Conservation (phyloP, 345 rosid species). For the Anastatica hierochuntica region DNA sequence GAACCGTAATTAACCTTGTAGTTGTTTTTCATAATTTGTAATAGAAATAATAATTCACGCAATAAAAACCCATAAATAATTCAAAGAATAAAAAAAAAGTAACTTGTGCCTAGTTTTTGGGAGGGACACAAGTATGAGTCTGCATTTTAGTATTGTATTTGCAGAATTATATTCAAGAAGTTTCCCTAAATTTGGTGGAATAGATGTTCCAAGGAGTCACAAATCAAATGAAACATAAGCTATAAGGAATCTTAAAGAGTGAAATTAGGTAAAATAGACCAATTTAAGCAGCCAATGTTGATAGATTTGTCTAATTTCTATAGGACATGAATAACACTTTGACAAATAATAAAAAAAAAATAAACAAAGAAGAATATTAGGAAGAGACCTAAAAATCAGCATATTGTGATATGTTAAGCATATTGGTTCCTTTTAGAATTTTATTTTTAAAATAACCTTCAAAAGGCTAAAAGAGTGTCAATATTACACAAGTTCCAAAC, state of each 20-base stretch:
- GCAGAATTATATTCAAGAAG: too few relatives aligned
- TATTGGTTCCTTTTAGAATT: background rate
- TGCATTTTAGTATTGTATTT: too few relatives aligned
- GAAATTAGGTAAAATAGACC: conserved; percentile 7
- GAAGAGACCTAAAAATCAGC: conserved; percentile 19
- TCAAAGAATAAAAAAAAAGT: too few relatives aligned
- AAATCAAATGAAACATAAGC: background rate
- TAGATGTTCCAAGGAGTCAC: background rate
- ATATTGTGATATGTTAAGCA: conserved; percentile 19
- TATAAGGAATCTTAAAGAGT: conserved; percentile 7
- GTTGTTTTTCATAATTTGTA: too few relatives aligned
- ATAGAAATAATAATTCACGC: too few relatives aligned
- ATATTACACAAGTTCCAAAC: conserved; percentile 14
- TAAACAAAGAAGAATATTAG: conserved; percentile 8
- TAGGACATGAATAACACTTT: conserved; percentile 6
- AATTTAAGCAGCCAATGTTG: conserved; percentile 5
- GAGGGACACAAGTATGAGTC: too few relatives aligned
- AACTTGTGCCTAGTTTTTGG: too few relatives aligned
- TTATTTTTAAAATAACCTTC: conserved; percentile 3
- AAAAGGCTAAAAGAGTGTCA: conserved; percentile 11
- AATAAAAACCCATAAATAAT: too few relatives aligned
- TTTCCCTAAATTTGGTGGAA: background rate
- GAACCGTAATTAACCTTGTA: too few relatives aligned
- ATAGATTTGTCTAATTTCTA: conserved; percentile 11
- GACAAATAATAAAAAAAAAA: background rate